phyloP scores from a whole-genome alignment of 176 grass and related monocot genomes.

The Puya raimondii region DNA sequence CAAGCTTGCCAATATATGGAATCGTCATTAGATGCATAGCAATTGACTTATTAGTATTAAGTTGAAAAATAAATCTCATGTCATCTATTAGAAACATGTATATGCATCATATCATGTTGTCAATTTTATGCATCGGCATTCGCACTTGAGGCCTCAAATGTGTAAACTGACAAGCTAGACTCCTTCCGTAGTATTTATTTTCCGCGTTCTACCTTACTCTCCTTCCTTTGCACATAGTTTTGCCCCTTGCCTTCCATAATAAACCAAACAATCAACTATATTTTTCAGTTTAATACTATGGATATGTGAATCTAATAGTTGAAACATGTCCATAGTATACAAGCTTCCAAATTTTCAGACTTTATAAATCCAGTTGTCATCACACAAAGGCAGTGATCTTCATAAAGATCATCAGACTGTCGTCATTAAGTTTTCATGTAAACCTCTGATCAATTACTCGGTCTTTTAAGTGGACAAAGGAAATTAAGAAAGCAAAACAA shows the following conservation, averaged over 20 bases:
- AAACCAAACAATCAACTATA: not conserved
- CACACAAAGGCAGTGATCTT: not conserved
- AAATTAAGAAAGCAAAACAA: not conserved
- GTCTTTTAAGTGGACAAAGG: not conserved
- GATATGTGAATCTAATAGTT: not conserved
- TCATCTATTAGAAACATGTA: no score
- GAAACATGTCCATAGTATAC: not conserved
- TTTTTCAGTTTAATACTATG: not conserved
- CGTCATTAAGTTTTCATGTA: not conserved
- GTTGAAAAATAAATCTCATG: no score
- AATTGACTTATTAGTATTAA: no score
- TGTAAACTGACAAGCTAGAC: no score
- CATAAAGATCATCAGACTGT: not conserved
- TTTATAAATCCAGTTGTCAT: not conserved
- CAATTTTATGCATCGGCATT: no score
- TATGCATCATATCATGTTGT: no score
- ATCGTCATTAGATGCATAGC: no score
- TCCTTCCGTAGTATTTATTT: not conserved
- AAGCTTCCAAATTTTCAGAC: not conserved
- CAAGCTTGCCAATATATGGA: no score
- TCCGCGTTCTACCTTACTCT: not conserved
- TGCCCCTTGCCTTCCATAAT: not conserved
- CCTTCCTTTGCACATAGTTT: not conserved
- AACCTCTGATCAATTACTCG: not conserved
- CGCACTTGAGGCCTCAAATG: no score